Percentiles rank a stretch among this genome's conserved stretches.
Evolutionary conservation across 441 rosid species (phyloP).

Genomic region (Erodium moschatum): DNA sequence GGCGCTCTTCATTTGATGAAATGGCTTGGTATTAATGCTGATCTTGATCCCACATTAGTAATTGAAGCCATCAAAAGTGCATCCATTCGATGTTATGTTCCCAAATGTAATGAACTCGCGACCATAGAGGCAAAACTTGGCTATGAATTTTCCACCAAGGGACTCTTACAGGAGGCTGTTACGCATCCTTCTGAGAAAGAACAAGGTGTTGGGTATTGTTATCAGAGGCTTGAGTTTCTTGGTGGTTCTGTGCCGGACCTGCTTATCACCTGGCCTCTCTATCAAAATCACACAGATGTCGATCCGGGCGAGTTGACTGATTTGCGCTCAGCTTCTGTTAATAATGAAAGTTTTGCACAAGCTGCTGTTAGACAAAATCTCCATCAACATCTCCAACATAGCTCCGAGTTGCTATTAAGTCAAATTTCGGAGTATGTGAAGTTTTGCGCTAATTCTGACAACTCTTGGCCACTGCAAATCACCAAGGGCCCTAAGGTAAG

Average conservation of each 20-base stretch:
- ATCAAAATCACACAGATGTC: constrained; percentile 44
- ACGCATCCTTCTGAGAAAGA: constrained; percentile 41
- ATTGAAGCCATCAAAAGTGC: constrained; percentile 41
- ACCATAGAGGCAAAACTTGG: constrained; percentile 56
- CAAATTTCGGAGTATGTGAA: constrained; percentile 52
- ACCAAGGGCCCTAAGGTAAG: constrained; percentile 76
- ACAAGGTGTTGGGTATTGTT: constrained; percentile 40
- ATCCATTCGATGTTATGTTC: constrained; percentile 35
- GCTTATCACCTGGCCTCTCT: constrained; percentile 73
- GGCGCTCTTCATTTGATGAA: constrained; percentile 66
- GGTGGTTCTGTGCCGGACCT: constrained; percentile 83
- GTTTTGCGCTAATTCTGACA: constrained; percentile 37
- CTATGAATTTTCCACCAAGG: constrained; percentile 51
- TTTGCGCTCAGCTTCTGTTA: constrained; percentile 82
- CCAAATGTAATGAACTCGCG: constrained; percentile 39
- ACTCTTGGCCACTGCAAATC: constrained; percentile 29
- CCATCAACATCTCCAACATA: constrained; percentile 52
- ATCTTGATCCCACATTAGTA: constrained; percentile 38
- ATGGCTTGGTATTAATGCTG: constrained; percentile 65
- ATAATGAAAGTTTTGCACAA: constrained; percentile 77
- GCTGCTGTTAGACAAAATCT: constrained; percentile 51
- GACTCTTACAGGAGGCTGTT: constrained; percentile 73
- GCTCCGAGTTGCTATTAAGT: constrained; percentile 37
- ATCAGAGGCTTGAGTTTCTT: constrained; percentile 94
- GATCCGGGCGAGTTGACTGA: constrained; percentile 93